Conservation (phyloP, 257 asterid species). For the Pogostemon cablin region DNA sequence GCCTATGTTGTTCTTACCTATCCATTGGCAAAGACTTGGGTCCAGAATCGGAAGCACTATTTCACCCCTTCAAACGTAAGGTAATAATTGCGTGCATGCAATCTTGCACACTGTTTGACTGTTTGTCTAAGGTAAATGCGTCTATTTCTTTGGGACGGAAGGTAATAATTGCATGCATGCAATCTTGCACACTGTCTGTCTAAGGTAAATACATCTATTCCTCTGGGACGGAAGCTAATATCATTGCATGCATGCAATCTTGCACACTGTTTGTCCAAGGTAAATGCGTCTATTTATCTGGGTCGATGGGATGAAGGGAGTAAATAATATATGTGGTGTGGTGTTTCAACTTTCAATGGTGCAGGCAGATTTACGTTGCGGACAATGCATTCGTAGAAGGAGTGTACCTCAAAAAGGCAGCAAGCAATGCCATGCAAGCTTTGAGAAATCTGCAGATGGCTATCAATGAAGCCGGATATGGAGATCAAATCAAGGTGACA, state of each 20-base stretch:
- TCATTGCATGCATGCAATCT: too few species aligned
- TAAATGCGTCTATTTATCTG: slow-evolving; percentile 31
- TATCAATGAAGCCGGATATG: slow-evolving; percentile 16
- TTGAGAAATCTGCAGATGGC: slow-evolving; percentile 18
- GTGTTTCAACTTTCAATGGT: neutral
- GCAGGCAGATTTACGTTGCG: slow-evolving; percentile 29
- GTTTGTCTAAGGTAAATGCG: too few species aligned
- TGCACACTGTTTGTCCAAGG: slow-evolving; percentile 2
- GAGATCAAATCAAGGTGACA: slow-evolving; percentile 26
- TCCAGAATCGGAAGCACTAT: neutral
- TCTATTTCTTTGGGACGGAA: neutral
- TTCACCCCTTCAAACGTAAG: neutral
- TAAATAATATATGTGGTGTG: slow-evolving; percentile 17
- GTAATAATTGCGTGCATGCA: slow-evolving; percentile 2
- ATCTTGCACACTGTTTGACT: too few species aligned
- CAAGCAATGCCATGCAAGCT: neutral
- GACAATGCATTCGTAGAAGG: neutral
- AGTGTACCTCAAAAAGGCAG: neutral
- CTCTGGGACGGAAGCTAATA: slow-evolving; percentile 23
- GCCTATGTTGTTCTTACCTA: neutral
- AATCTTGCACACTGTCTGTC: too few species aligned
- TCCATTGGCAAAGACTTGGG: neutral
- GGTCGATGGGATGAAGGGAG: too few species aligned
- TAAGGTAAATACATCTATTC: too few species aligned
- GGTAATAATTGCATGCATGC: slow-evolving; percentile 12